Base-by-base conservation (phyloP, 2,329 filamentous ascomycete species). In the Talaromyces sp. region DNA sequence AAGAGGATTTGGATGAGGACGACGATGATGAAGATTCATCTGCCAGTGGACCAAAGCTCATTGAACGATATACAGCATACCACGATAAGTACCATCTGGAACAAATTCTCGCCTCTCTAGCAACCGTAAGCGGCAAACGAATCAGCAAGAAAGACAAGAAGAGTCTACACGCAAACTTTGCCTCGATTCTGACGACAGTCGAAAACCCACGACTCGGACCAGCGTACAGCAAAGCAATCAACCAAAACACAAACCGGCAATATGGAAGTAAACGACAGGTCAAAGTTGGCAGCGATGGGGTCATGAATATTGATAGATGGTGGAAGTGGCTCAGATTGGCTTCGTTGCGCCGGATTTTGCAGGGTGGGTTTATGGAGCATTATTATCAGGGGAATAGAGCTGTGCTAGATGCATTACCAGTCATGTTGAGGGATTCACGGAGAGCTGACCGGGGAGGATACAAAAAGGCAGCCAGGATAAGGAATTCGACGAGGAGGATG, bases 321-420 rank as follows among this genome's bases (percentile, higher is more conserved):
- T 91, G 89, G 89, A 91, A 91, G 75, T 79, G 90, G 70, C 82
- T 87, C 69, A 81, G 88, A 35, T 76, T 90, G 60, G 85, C 87
- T 66, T 84, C 84, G 3, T 76, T 91, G 62, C 83, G 86, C 71
- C 78, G 88, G 45, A 78, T 88, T 35, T 77, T 91, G 47, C 85
- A 86, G 65, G 84, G 85, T 14, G 87, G 87, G 0, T 88, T 90
- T 69, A 75, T 87, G 54, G 82, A 82, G 60, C 87, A 90, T 76
- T 89, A 88, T 72, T 80, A 75, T 61, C 83, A 87, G 71, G 79
- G 82, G 52, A 89, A 89, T 70, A 80, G 84, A 66, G 83, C 86
- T 19, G 84, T 90, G 5, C 83, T 87, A 67, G 83, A 88, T 60
- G 85, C 80, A 70, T 73, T 89, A 64, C 86, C 87, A 19, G 75